phyloP scores from a whole-genome alignment of 352 stramenopile genomes.

The Thalassiosira allenii region DNA sequence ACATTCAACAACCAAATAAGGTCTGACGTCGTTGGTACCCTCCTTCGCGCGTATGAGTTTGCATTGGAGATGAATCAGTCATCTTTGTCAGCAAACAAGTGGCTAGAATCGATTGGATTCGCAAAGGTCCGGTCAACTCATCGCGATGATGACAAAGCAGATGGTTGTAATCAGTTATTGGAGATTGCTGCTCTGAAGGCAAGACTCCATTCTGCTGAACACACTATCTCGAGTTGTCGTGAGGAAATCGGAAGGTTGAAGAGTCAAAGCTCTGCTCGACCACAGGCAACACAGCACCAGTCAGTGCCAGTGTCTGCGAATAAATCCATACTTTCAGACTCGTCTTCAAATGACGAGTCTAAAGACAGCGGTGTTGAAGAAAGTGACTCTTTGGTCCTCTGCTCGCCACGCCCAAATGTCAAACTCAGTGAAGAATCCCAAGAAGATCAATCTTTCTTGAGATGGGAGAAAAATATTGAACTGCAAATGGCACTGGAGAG shows the following conservation, averaged over 20 bases:
- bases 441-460: constrained; percentile 48
- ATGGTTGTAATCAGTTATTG: no score
- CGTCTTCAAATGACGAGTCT: constrained; percentile 47
- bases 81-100: constrained; percentile 65
- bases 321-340: constrained; percentile 54
- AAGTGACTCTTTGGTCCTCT: constrained; percentile 32
- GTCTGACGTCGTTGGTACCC: constrained; percentile 58
- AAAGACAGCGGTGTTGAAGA: no score
- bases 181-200: no score
- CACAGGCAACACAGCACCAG: background rate
- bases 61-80: constrained; percentile 68
- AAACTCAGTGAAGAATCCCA: constrained; percentile 48
- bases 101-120: constrained; percentile 75
- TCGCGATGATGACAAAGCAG: no score
- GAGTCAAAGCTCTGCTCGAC: constrained; percentile 23
- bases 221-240: constrained; percentile 66
- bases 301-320: constrained; percentile 4
- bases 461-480: constrained; percentile 54
- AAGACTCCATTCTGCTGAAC: constrained; percentile 49
- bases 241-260: constrained; percentile 79
- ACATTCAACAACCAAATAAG: constrained; percentile 12
- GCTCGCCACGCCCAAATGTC: constrained; percentile 19
- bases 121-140: no score
- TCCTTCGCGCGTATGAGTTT: constrained; percentile 72
- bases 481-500: constrained; percentile 46